A percentile compares a stretch with the other conserved stretches of the same genome.
phyloP scores from a whole-genome alignment of 306 rosid genomes.

The Pueraria montana region DNA sequence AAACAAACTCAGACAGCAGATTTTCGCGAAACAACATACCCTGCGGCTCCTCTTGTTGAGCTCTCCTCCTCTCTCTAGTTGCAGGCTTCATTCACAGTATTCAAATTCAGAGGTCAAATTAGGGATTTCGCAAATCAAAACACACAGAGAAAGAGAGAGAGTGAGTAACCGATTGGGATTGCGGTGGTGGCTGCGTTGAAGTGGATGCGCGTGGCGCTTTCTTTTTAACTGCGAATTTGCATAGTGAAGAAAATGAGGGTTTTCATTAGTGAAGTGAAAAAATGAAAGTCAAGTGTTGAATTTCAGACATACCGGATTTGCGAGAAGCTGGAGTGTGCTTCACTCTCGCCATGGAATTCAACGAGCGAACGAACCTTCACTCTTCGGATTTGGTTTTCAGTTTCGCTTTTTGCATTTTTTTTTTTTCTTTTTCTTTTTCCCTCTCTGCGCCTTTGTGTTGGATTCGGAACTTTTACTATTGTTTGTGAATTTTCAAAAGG shows the following conservation, averaged over 20 bases:
- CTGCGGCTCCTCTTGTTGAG: constrained; percentile 18
- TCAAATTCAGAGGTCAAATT: neutral
- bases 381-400: neutral
- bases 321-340: constrained; percentile 51
- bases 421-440: neutral
- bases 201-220: neutral
- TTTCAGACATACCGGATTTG: constrained; percentile 34
- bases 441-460: neutral
- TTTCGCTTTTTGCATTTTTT: neutral
- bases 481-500: neutral
- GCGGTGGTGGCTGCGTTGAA: neutral
- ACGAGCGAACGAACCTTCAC: neutral
- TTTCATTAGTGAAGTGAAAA: constrained; percentile 19
- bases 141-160: neutral
- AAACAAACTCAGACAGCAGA: neutral
- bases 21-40: constrained; percentile 39
- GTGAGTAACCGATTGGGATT: constrained; percentile 46
- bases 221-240: constrained; percentile 32
- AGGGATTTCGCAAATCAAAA: neutral
- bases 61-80: neutral
- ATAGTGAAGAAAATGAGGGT: constrained; percentile 42
- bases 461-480: neutral
- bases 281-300: neutral
- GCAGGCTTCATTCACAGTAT: constrained; percentile 51
- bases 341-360: constrained; percentile 64